A percentile compares a stretch with the other conserved stretches of the same genome.
Conservation (phyloP, 148 eudicot genomes). For the Mesembryanthemum crystallinum region DNA sequence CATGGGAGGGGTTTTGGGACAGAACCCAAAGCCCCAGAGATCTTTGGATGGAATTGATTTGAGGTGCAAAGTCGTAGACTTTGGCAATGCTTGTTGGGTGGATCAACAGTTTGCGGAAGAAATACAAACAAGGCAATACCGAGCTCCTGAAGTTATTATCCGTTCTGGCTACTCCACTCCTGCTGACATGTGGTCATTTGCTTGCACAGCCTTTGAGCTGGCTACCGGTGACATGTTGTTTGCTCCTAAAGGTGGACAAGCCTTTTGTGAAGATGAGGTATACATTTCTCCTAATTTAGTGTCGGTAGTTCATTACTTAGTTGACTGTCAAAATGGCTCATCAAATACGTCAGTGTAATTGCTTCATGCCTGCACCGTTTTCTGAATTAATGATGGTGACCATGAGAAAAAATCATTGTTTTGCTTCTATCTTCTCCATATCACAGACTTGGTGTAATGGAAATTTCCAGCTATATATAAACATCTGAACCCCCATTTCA, state of each 20-base stretch:
- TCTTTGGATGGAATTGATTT: slow-evolving; percentile 72
- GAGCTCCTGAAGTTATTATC: slow-evolving; percentile 96
- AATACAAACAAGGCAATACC: slow-evolving; percentile 94
- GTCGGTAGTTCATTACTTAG: background rate
- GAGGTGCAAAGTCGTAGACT: slow-evolving; percentile 88
- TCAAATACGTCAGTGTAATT: background rate
- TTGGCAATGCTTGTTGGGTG: slow-evolving; percentile 96
- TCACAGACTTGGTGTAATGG: background rate
- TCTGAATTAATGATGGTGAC: background rate
- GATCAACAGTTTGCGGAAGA: slow-evolving; percentile 70
- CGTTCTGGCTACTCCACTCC: slow-evolving; percentile 69
- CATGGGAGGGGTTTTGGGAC: slow-evolving; percentile 47
- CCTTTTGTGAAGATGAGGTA: slow-evolving; percentile 94
- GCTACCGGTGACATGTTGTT: slow-evolving; percentile 99
- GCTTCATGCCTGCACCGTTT: background rate
- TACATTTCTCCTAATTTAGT: background rate
- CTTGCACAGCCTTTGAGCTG: slow-evolving; percentile 94
- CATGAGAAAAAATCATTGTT: background rate
- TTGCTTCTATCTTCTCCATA: background rate
- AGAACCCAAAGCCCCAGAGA: slow-evolving; percentile 45
- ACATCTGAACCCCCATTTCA: background rate
- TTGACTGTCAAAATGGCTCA: background rate
- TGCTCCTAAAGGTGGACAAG: slow-evolving; percentile 76
- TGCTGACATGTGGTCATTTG: slow-evolving; percentile 98
- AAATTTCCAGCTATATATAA: background rate